Base-by-base conservation (phyloP, 2,329 filamentous ascomycete species). In the Monilinia polystroma region DNA sequence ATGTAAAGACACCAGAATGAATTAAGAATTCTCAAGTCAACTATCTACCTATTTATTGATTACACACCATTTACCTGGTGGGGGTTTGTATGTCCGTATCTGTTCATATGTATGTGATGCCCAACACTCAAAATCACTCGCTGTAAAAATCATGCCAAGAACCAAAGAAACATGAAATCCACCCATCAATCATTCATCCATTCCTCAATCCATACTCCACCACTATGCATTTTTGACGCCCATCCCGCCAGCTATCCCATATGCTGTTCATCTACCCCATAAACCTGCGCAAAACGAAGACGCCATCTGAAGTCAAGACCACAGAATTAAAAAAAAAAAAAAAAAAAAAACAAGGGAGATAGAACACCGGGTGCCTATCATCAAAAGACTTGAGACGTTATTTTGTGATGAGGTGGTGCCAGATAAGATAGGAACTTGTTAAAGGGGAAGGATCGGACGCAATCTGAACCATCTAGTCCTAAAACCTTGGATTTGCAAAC, bases 191-290 rank as follows among this genome's bases (percentile, higher is more conserved):
- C 18, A 35, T 20, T 26, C 26, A 54, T 55, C 53, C 18, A 60
- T 38, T 29, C 16, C 35, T 18, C 29, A 38, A 23, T 20, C 58
- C 58, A 62, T 62, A 51, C 58, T 51, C 45, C 58, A 62, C 45
- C n/a, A 29, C 49, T 4, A 62, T 62, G 45, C 58, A 62, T 62
- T 62, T 59, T 51, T 62, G n/a, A 62, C 45, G 58, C 58, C 58
- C 29, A 51, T 62, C 8, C 43, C 26, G 16, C 43, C 26, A 59
- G 16, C 20, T 43, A 59, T 49, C 20, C 57, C 43, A 49, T 49
- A 62, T 51, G 58, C 45, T 3, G n/a, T 51, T 8, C 29, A 62
- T 62, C n/a, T 38, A 62, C 14, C 8, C 14, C 32, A 51, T 52
- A 62, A 60, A 60, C 51, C 14, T n/a, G 47, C n/a, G 58, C 45